Evolutionary conservation across 768 basidiomycete genomes (phyloP).

Genomic region (Rhodosporidiobolus sp.): DNA sequence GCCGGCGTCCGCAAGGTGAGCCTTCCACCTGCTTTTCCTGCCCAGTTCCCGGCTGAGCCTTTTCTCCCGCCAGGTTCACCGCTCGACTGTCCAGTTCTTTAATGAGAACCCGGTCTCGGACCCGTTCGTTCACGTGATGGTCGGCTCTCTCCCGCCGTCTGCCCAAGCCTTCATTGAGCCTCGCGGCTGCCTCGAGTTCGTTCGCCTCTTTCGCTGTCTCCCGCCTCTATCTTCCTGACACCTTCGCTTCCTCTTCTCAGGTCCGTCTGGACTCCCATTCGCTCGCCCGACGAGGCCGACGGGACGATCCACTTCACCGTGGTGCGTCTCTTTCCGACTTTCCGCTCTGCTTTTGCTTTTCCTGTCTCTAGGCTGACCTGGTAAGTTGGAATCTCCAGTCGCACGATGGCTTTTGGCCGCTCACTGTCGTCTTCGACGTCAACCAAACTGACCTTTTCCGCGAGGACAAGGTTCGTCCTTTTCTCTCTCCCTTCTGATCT

Average conservation of each 20-base stretch:
- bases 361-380: neutral
- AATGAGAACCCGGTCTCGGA: conserved; percentile 33
- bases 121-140: conserved; percentile 37
- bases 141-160: conserved; percentile 30
- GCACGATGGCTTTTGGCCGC: conserved; percentile 30
- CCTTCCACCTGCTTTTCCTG: no score
- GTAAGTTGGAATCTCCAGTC: neutral
- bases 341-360: neutral
- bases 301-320: conserved; percentile 33
- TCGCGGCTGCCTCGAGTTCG: conserved; percentile 1
- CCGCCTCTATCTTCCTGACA: neutral
- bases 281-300: conserved; percentile 26
- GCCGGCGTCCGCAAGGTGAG: conserved; percentile 26
- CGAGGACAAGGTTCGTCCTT: conserved; percentile 26
- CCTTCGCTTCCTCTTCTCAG: neutral
- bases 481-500: neutral
- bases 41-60: neutral
- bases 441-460: conserved; percentile 21
- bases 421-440: conserved; percentile 37
- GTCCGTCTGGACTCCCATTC: no score
- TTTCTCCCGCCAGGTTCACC: conserved; percentile 15
- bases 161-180: conserved; percentile 14
- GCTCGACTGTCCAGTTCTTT: conserved; percentile 40
- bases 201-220: neutral
- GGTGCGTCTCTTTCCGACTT: neutral